Percentiles rank a stretch among this genome's conserved stretches.
Conservation (phyloP, 805 yeast species). For the Novakomyces olei region DNA sequence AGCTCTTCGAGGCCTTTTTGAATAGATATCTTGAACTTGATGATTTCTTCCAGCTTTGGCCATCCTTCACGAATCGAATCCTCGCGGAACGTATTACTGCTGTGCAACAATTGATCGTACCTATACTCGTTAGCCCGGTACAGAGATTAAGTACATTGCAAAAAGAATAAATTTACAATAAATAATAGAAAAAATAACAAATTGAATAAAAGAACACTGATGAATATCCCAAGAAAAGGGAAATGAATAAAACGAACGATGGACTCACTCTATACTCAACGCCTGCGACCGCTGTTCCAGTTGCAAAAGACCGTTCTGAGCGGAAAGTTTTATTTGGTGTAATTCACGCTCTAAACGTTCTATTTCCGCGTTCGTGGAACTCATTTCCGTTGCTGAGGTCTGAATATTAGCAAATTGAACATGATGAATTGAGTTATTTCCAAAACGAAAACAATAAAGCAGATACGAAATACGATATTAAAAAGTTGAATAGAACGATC, state of each 20-base stretch:
- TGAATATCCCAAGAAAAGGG: too few relatives aligned
- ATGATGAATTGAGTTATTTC: neutral
- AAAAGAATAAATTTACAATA: too few relatives aligned
- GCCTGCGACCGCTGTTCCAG: slow-evolving; percentile 29
- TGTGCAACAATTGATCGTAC: slow-evolving; percentile 24
- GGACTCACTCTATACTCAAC: slow-evolving; percentile 30
- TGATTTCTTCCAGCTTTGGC: slow-evolving; percentile 37
- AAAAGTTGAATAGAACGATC: too few relatives aligned
- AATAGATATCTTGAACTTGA: slow-evolving; percentile 43
- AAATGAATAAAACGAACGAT: too few relatives aligned
- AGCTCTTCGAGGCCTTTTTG: slow-evolving; percentile 43
- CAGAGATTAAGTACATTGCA: too few relatives aligned
- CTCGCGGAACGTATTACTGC: slow-evolving; percentile 28
- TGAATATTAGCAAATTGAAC: too few relatives aligned
- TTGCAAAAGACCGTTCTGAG: slow-evolving; percentile 29
- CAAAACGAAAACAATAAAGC: too few relatives aligned
- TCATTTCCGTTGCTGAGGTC: slow-evolving; percentile 27
- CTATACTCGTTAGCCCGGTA: too few relatives aligned
- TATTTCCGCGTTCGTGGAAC: slow-evolving; percentile 35
- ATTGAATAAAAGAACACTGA: too few relatives aligned
- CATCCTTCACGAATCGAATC: too few relatives aligned
- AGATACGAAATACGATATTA: too few relatives aligned
- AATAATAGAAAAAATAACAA: too few relatives aligned
- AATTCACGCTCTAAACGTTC: slow-evolving; percentile 42
- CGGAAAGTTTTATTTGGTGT: slow-evolving; percentile 25